Percentiles rank a stretch among this genome's conserved stretches.
These are phyloP conservation scores for Desmodesmus armatus DNA, from an alignment of 139 green algal genomes.

Conservation along the genomic window DNA sequence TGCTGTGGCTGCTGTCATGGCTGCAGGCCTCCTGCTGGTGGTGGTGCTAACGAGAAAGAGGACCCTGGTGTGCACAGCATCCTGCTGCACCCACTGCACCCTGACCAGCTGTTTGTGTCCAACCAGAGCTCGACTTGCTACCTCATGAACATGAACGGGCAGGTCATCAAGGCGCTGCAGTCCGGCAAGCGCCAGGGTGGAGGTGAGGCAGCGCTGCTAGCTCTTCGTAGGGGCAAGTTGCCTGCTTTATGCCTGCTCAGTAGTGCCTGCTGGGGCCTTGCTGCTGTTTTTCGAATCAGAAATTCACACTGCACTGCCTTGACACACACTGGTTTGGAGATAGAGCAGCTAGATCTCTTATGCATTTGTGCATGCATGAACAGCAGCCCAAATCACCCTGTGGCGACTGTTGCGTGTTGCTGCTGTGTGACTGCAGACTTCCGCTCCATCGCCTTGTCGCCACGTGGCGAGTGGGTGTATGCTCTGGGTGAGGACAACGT, in stretches of 20 bases:
- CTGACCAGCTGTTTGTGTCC: slow-evolving; percentile 92
- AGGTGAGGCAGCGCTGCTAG: slow-evolving; percentile 11
- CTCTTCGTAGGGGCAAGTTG: too few relatives aligned
- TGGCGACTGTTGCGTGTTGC: background rate
- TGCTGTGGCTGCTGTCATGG: background rate
- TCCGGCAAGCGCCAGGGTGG: slow-evolving; percentile 79
- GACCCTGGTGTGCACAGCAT: slow-evolving; percentile 84
- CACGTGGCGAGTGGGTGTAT: slow-evolving; percentile 92
- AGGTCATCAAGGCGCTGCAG: slow-evolving; percentile 83
- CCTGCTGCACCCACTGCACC: slow-evolving; percentile 81
- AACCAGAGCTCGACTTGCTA: slow-evolving; percentile 80
- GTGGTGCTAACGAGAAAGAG: slow-evolving; percentile 14
- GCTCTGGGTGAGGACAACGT: slow-evolving; percentile 88
- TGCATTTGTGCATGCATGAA: background rate
- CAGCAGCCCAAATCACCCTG: background rate
- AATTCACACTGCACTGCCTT: too few relatives aligned
- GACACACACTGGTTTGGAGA: too few relatives aligned
- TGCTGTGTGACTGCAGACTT: slow-evolving; percentile 69
- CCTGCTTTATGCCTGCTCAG: too few relatives aligned
- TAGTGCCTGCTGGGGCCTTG: background rate
- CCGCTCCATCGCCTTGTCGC: slow-evolving; percentile 75
- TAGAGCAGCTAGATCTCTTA: too few relatives aligned
- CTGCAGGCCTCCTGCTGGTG: slow-evolving; percentile 24
- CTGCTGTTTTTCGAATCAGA: too few relatives aligned
- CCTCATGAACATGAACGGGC: slow-evolving; percentile 88